phyloP scores from a whole-genome alignment of 2,329 filamentous ascomycete species.

The Xylaria sp. region DNA sequence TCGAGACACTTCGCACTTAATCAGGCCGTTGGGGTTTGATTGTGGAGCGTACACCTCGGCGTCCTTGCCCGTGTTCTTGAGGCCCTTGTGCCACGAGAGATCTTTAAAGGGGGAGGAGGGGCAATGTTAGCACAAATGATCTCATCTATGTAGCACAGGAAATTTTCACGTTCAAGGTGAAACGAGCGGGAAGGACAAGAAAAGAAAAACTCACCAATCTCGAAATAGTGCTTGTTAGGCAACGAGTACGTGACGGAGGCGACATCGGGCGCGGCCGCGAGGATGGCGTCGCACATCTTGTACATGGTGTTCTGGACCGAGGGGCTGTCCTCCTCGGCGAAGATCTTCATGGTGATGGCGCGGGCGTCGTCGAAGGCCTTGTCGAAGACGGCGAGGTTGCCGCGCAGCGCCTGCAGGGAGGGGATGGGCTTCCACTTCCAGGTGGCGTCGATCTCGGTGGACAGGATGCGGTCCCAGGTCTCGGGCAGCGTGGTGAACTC shows the following conservation, averaged over 20 bases:
- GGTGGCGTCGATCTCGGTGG: constrained; percentile 86
- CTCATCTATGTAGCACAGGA: not conserved
- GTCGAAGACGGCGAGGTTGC: constrained; percentile 76
- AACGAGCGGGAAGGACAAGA: not conserved
- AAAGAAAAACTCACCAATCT: constrained; percentile 74
- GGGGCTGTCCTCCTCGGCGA: constrained; percentile 89
- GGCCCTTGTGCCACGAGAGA: constrained; percentile 93
- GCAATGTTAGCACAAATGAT: constrained; percentile 20
- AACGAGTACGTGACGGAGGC: constrained; percentile 82
- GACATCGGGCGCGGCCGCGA: constrained; percentile 77
- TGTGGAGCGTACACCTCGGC: constrained; percentile 97
- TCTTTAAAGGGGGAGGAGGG: constrained; percentile 66
- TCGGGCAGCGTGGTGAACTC: constrained; percentile 92
- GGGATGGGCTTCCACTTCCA: constrained; percentile 87
- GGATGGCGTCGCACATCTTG: constrained; percentile 92
- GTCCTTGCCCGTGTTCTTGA: constrained; percentile 95
- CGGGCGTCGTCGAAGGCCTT: constrained; percentile 81
- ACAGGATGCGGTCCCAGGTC: constrained; percentile 94
- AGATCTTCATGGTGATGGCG: constrained; percentile 87
- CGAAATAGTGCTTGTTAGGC: constrained; percentile 99
- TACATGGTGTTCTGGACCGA: constrained; percentile 99
- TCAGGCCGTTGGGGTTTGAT: constrained; percentile 91
- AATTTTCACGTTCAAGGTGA: not conserved
- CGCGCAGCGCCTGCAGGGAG: constrained; percentile 73
- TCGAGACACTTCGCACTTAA: constrained; percentile 88